Base-by-base conservation (phyloP, 2,329 filamentous ascomycete genomes). In the Aspergillus carbonarius region DNA sequence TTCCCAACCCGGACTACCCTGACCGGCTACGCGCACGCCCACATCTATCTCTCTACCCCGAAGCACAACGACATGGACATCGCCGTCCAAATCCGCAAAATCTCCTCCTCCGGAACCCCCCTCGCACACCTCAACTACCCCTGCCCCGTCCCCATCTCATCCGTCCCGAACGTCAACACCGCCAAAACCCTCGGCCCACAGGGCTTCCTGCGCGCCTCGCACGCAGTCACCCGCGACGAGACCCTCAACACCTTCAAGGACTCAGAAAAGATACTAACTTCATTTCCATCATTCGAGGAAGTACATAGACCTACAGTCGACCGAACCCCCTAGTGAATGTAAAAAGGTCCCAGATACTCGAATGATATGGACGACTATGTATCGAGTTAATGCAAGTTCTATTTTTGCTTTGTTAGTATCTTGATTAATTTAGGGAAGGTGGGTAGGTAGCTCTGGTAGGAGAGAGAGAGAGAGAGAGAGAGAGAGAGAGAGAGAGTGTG, bases 191-290 rank as follows among this genome's bases (percentile, higher is more conserved):
- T 65, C 3, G 68, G 67, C 0, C 63, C 58, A 4, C 60, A 63
- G 44, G 67, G 67, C 1, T 63, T 68, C 54, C 63, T 69, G 1
- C 62, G 68, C 10, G 68, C 66, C 0, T 57, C 63, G 4, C 59
- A 65, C 15, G 44, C 37, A 4, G 35, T 57, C 32, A 55, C 44
- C 13, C n/a, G 51, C 7, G 46, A 44, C 2, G 35, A 52, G 13
- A 15, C 35, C 3, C 5, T 39, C 3, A n/a, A n/a, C n/a, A n/a
- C n/a, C n/a, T n/a, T n/a, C n/a, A n/a, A n/a, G n/a, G n/a, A n/a
- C n/a, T n/a, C n/a, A n/a, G n/a, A n/a, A n/a, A n/a, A n/a, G n/a
- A n/a, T n/a, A n/a, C n/a, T n/a, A n/a, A n/a, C n/a, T n/a, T n/a
- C n/a, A n/a, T n/a, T n/a, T n/a, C n/a, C n/a, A n/a, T n/a, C n/a